Evolutionary conservation across 2,329 filamentous ascomycete species (phyloP).

Genomic region (Exophiala alcalophila): DNA sequence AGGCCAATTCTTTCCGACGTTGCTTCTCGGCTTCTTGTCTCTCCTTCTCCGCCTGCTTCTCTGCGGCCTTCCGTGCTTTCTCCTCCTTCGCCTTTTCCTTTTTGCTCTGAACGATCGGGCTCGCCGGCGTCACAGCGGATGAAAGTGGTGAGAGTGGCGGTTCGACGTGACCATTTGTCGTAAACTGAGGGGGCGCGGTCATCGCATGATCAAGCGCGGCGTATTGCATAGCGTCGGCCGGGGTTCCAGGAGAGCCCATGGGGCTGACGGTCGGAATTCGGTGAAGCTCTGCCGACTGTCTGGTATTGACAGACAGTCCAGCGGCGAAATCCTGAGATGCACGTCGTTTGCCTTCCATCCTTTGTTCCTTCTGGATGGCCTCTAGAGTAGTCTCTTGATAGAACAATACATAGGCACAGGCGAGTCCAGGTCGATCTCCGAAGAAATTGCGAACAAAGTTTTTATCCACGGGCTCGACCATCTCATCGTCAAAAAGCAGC

Average conservation of each 20-base stretch:
- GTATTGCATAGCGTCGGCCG: constrained; percentile 46
- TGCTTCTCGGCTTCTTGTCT: constrained; percentile 59
- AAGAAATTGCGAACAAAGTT: constrained; percentile 97
- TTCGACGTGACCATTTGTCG: constrained; percentile 33
- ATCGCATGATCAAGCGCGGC: constrained; percentile 63
- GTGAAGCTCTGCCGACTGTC: constrained; percentile 38
- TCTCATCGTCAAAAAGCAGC: constrained; percentile 95
- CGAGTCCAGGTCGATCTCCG: constrained; percentile 83
- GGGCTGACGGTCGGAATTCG: constrained; percentile 41
- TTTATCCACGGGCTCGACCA: constrained; percentile 97
- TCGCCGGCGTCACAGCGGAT: constrained; percentile 32
- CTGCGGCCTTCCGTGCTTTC: constrained; percentile 55
- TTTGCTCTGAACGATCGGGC: constrained; percentile 53
- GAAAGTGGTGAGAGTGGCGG: constrained; percentile 23
- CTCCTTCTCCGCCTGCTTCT: constrained; percentile 55
- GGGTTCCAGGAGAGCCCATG: constrained; percentile 32
- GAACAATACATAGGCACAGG: constrained; percentile 94
- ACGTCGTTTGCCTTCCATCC: constrained; percentile 63
- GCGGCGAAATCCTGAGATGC: constrained; percentile 49
- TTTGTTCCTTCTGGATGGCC: constrained; percentile 72
- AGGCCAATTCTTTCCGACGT: constrained; percentile 51
- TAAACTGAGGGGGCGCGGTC: constrained; percentile 54
- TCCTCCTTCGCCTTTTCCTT: constrained; percentile 61
- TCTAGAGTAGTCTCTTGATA: constrained; percentile 85
- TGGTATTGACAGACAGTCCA: constrained; percentile 33